Evolutionary conservation across 768 basidiomycete genomes (phyloP).

Genomic region (Lactifluus rugatus): DNA sequence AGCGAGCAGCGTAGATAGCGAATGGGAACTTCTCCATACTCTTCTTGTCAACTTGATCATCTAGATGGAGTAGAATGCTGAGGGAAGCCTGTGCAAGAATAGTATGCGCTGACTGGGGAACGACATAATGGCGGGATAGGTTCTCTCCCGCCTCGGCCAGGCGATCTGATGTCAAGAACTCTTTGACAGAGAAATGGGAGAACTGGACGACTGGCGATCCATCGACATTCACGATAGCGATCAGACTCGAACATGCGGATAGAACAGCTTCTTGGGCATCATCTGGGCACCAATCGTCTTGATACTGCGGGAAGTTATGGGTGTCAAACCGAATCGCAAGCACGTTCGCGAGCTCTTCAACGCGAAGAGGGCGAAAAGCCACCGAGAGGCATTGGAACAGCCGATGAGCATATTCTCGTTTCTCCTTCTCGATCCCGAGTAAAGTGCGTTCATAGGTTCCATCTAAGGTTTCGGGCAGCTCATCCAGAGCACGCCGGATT

Average conservation of each 20-base stretch:
- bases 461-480: no score
- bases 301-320: no score
- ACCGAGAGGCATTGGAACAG: no score
- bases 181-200: not conserved
- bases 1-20: not conserved
- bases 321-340: no score
- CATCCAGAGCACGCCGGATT: no score
- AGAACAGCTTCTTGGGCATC: no score
- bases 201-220: not conserved
- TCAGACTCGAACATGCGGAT: not conserved
- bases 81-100: not conserved
- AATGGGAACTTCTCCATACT: not conserved
- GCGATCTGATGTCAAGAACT: not conserved
- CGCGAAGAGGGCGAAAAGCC: no score
- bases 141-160: not conserved
- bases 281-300: no score
- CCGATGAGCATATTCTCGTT: no score
- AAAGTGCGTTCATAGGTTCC: no score
- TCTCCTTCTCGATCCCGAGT: no score
- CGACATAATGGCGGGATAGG: not conserved
- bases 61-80: not conserved
- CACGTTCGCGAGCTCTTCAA: no score
- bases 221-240: not conserved
- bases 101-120: not conserved
- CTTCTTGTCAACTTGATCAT: not conserved